Conservation (phyloP, 2,329 filamentous ascomycete species). For the Didymellaceae sp. region DNA sequence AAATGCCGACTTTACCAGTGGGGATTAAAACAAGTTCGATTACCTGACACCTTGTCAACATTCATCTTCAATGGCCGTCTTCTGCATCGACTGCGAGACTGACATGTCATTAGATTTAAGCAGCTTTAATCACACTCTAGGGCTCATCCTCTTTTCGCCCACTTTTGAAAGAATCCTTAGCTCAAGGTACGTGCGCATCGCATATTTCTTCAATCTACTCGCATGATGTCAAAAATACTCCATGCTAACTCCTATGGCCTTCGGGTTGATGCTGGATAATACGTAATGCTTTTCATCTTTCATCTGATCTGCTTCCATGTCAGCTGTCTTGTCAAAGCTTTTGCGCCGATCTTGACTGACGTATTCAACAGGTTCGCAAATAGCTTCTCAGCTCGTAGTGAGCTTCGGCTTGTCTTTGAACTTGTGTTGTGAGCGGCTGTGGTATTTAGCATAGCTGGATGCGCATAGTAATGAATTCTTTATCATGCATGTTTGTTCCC, state of each 20-base stretch:
- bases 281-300: slow-evolving; percentile 51
- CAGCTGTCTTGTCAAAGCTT: neutral
- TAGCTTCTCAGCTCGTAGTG: too few species aligned
- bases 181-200: slow-evolving; percentile 19
- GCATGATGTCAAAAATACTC: slow-evolving; percentile 47
- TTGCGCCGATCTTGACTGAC: slow-evolving; percentile 10
- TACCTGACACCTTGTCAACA: slow-evolving; percentile 38
- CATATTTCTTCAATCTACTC: slow-evolving; percentile 9
- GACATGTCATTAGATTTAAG: slow-evolving; percentile 21
- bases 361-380: too few species aligned
- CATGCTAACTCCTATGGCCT: slow-evolving; percentile 49
- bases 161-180: neutral
- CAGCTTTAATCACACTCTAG: neutral
- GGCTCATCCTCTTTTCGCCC: neutral
- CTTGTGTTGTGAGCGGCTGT: too few species aligned
- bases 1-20: slow-evolving; percentile 48
- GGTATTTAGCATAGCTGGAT: neutral
- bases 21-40: slow-evolving; percentile 49
- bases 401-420: too few species aligned
- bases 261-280: slow-evolving; percentile 43
- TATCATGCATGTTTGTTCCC: neutral
- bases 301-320: slow-evolving; percentile 37
- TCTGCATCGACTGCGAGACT: slow-evolving; percentile 12
- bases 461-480: slow-evolving; percentile 1
- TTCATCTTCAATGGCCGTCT: neutral